Percentiles rank a stretch among this genome's conserved stretches.
These are phyloP conservation scores for Diaporthe citri DNA, from an alignment of 2,329 filamentous ascomycete species.

Conservation along the genomic window DNA sequence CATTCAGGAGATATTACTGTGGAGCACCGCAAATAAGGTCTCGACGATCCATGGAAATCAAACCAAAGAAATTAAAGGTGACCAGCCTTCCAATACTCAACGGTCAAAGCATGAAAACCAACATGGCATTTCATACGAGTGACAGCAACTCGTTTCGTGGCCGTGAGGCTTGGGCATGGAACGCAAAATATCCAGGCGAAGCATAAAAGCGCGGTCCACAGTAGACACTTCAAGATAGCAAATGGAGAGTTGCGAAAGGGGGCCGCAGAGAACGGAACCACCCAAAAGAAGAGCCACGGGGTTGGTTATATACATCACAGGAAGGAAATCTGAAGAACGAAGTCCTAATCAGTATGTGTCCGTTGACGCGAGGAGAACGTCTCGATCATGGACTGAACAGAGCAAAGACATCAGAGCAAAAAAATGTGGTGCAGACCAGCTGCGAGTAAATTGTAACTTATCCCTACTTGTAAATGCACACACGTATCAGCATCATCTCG, in stretches of 20 bases:
- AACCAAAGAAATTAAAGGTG: neutral
- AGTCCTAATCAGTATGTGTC: too few relatives aligned
- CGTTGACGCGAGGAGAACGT: too few relatives aligned
- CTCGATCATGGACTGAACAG: too few relatives aligned
- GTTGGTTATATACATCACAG: too few relatives aligned
- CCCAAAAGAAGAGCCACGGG: neutral
- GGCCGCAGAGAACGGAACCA: neutral
- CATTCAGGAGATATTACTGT: neutral
- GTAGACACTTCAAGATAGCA: neutral
- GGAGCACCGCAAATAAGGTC: slow-evolving; percentile 25
- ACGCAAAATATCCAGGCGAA: too few relatives aligned
- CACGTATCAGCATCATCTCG: neutral
- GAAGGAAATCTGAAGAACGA: too few relatives aligned
- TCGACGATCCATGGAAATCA: slow-evolving; percentile 13
- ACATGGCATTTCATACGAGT: neutral
- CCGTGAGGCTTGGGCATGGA: too few relatives aligned
- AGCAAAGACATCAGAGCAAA: too few relatives aligned
- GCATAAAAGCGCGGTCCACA: too few relatives aligned
- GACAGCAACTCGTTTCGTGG: neutral
- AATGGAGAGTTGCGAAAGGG: too few relatives aligned
- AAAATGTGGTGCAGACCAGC: too few relatives aligned
- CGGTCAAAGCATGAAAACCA: neutral
- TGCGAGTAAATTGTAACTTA: too few relatives aligned
- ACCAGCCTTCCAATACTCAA: neutral
- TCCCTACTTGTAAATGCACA: neutral